phyloP scores from a whole-genome alignment of 257 asterid species.

The Primulina tabacum region DNA sequence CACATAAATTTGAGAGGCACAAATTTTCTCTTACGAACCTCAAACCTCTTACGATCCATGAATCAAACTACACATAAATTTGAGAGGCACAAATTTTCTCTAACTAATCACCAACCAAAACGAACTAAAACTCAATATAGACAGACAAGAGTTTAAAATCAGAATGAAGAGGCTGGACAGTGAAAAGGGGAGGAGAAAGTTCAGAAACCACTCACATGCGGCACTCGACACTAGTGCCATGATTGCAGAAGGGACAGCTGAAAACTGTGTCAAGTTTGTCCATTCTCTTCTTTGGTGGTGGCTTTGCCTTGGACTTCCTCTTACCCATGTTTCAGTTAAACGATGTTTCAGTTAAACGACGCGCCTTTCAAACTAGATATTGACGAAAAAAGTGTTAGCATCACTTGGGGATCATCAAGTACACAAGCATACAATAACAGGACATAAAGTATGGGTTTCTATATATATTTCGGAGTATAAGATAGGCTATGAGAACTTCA shows the following conservation, averaged over 20 bases:
- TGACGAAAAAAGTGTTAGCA: neutral
- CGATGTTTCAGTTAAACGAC: slow-evolving; percentile 19
- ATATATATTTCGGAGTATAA: neutral
- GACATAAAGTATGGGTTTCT: neutral
- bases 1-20: no score
- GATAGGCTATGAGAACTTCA: neutral
- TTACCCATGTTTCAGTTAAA: slow-evolving; percentile 64
- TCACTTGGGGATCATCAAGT: neutral
- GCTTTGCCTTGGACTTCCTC: slow-evolving; percentile 95
- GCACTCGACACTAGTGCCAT: slow-evolving; percentile 88
- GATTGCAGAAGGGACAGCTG: slow-evolving; percentile 95
- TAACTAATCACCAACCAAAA: neutral
- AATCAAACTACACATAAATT: neutral
- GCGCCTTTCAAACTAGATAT: neutral
- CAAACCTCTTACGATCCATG: slow-evolving; percentile 1
- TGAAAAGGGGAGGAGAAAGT: slow-evolving; percentile 2
- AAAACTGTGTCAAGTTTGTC: slow-evolving; percentile 97
- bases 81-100: neutral
- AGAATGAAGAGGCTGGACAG: slow-evolving; percentile 1
- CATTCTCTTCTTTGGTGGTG: slow-evolving; percentile 85
- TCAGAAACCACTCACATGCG: slow-evolving; percentile 49
- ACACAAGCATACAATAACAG: neutral
- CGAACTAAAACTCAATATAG: neutral
- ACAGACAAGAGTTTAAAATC: neutral
- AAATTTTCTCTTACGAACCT: no score